Conservation (phyloP, 306 rosid genomes). For the Begonia peltatifolia region DNA sequence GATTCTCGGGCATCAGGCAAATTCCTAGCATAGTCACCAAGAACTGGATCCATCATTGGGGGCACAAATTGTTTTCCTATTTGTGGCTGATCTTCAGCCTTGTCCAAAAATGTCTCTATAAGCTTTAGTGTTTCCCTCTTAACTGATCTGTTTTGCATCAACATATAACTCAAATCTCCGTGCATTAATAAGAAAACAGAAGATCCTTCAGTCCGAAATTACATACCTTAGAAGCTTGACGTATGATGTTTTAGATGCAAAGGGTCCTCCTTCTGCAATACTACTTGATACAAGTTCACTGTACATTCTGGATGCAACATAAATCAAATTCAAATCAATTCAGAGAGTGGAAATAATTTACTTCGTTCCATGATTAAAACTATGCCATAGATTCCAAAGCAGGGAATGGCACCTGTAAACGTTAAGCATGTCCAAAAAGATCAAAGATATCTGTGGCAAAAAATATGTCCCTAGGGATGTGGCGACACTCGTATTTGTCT, state of each 20-base stretch:
- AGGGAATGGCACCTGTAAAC: constrained; percentile 66
- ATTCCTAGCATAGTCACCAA: constrained; percentile 93
- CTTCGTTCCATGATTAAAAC: too few relatives aligned
- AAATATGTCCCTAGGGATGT: constrained; percentile 85
- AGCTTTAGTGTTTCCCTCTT: constrained; percentile 94
- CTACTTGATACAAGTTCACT: constrained; percentile 92
- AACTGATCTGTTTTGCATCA: constrained; percentile 55
- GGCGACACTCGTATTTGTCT: constrained; percentile 96
- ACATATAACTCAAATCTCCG: neutral
- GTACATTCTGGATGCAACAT: constrained; percentile 64
- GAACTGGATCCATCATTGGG: constrained; percentile 98
- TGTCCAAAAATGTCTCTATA: constrained; percentile 93
- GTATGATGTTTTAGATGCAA: constrained; percentile 70
- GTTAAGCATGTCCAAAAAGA: constrained; percentile 94
- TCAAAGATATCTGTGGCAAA: constrained; percentile 73
- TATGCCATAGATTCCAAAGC: neutral
- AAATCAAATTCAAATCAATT: too few relatives aligned
- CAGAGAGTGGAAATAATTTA: too few relatives aligned
- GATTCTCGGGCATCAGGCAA: constrained; percentile 98
- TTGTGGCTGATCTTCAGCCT: constrained; percentile 96
- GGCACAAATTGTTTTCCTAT: constrained; percentile 97
- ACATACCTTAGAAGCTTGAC: constrained; percentile 79
- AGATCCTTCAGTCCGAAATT: too few relatives aligned
- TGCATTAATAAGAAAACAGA: too few relatives aligned
- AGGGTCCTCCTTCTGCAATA: constrained; percentile 90